Evolutionary conservation across 2,329 filamentous ascomycete genomes (phyloP), one percentile per base, ranked within the genome.

Genomic region (Penicillium digitatum): DNA sequence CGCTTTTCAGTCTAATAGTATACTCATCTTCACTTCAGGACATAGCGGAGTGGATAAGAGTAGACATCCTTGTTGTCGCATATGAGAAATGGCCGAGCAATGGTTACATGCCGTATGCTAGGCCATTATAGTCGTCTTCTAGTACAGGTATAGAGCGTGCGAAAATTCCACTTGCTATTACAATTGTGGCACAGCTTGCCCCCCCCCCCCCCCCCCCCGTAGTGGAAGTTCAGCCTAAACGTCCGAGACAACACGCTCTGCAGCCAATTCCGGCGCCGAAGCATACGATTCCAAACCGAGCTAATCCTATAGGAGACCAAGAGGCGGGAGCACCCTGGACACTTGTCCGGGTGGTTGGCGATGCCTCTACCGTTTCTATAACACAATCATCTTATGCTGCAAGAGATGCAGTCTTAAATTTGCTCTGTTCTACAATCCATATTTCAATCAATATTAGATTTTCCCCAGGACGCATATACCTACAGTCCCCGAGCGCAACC

Each of bases 181-280:
- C 9, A 22, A 34, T 22, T n/a, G 14, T 34, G n/a, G 20, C 24
- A 45, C 9, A 12, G 14, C 24, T 45, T 45, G 29, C 29, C 10
- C 53, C n/a, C n/a, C n/a, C n/a, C n/a, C n/a, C n/a, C n/a, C n/a
- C n/a, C n/a, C n/a, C n/a, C n/a, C 56, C 45, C 53, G 45, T 53
- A 52, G 35, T 51, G 55, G 45, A 55, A 52, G 32, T 47, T 57
- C 57, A 55, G 57, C 47, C 42, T 49, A 29, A 32, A 35, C 20
- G 43, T 47, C 57, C 55, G 55, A 49, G 37, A 58, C 39, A 47
- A 16, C 40, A 22, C 32, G 40, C 34, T 48, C 50, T 54, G 51
- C 44, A 49, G 45, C 51, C 51, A 54, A 49, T 48, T 42, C 45
- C 51, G 50, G 38, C 43, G 29, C 51, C 35, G 32, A 49, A 37